Evolutionary conservation across 208 protist species (phyloP).

Genomic region (Trypanosomatidae sp.): DNA sequence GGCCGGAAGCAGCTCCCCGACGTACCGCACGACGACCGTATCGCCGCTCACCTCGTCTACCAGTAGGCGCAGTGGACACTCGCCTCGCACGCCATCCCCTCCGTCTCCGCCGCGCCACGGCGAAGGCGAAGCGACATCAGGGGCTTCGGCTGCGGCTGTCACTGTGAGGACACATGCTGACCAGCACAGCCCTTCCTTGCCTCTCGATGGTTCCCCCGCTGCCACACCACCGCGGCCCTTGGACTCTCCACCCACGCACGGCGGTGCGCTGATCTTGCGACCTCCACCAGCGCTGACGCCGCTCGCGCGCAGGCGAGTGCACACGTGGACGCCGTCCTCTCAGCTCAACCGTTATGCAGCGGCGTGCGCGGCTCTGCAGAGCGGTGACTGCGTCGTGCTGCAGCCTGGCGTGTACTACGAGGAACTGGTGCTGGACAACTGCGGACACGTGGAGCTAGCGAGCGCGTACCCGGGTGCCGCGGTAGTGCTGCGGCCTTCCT

Average conservation of each 20-base stretch:
- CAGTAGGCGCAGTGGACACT: background rate
- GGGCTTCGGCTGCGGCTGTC: background rate
- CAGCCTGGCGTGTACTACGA: constrained; percentile 70
- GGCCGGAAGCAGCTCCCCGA: constrained; percentile 14
- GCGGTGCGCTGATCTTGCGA: background rate
- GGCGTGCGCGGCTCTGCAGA: constrained; percentile 2
- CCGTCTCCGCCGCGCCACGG: background rate
- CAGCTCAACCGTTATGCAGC: constrained; percentile 8
- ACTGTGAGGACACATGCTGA: background rate
- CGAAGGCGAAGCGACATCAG: background rate
- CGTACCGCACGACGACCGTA: constrained; percentile 23
- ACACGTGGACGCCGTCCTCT: constrained; percentile 9
- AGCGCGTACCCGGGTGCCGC: constrained; percentile 55
- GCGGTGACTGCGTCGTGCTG: constrained; percentile 39
- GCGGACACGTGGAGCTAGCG: constrained; percentile 40
- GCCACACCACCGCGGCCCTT: constrained; percentile 5
- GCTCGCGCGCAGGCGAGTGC: constrained; percentile 10
- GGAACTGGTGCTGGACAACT: constrained; percentile 35
- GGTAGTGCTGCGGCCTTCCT: constrained; percentile 54
- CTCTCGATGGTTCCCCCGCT: background rate
- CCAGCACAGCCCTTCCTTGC: background rate
- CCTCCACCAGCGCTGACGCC: background rate
- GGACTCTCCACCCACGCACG: constrained; percentile 5
- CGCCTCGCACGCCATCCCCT: background rate
- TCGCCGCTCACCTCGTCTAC: constrained; percentile 17